Percentiles rank a stretch among this genome's conserved stretches.
phyloP scores from a whole-genome alignment of 768 basidiomycete genomes.

The Lactarius akahatsu region DNA sequence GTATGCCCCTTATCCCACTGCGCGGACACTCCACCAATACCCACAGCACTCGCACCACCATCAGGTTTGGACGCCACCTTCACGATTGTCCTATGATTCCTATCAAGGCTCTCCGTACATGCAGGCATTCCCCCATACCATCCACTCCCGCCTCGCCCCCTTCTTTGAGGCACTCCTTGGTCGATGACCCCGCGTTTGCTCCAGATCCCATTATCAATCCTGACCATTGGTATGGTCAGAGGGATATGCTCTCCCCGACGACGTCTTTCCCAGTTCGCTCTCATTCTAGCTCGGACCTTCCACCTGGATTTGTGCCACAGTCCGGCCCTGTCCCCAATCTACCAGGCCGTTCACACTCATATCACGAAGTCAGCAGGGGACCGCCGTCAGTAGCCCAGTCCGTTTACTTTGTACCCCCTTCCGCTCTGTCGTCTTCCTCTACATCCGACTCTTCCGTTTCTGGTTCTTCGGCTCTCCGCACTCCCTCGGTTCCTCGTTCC shows the following conservation, averaged over 20 bases:
- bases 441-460: conserved; percentile 17
- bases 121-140: conserved; percentile 1
- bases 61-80: conserved; percentile 23
- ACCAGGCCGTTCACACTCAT: conserved; percentile 15
- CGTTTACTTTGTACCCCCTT: conserved; percentile 18
- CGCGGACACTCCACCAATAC: conserved; percentile 3
- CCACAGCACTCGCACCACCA: conserved; percentile 10
- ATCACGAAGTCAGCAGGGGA: conserved; percentile 7
- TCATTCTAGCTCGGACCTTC: conserved; percentile 19
- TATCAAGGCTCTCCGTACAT: conserved; percentile 19
- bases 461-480: neutral
- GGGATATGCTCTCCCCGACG: neutral
- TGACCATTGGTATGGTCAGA: conserved; percentile 26
- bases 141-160: conserved; percentile 5
- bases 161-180: conserved; percentile 12
- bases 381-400: conserved; percentile 2
- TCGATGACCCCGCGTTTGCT: conserved; percentile 39
- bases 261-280: conserved; percentile 10
- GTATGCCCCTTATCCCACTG: conserved; percentile 10
- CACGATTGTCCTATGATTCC: conserved; percentile 18
- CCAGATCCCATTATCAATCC: conserved; percentile 37
- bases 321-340: conserved; percentile 8
- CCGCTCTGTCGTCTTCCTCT: conserved; percentile 16
- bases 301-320: conserved; percentile 19
- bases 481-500: conserved; percentile 6